Percentiles rank a stretch among this genome's conserved stretches.
These are phyloP conservation scores for Nicotiana tomentosiformis DNA, from an alignment of 257 asterid species.

Conservation along the genomic window DNA sequence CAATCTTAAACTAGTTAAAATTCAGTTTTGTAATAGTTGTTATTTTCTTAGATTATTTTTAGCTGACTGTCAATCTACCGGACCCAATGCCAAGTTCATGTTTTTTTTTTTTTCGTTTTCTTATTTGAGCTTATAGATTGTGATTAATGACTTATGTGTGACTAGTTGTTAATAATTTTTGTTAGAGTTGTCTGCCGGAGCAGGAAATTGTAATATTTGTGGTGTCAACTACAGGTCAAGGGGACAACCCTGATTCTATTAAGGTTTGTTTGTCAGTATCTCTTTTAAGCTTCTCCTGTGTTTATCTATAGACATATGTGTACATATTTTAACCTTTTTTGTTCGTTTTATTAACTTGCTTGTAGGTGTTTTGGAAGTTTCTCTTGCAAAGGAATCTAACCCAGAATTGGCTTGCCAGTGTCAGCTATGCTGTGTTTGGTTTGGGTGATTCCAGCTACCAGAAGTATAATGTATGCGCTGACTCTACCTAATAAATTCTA, in stretches of 20 bases:
- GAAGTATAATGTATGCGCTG: conserved; percentile 65
- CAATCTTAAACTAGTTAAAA: background rate
- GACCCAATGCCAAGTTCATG: background rate
- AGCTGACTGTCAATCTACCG: background rate
- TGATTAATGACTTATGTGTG: conserved; percentile 1
- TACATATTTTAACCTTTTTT: background rate
- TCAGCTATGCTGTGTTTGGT: conserved; percentile 87
- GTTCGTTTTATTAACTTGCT: conserved; percentile 5
- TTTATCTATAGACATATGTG: background rate
- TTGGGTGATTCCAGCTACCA: conserved; percentile 98
- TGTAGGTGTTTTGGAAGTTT: conserved; percentile 91
- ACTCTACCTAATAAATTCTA: background rate
- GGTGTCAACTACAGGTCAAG: conserved; percentile 98
- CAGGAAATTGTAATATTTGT: conserved; percentile 61
- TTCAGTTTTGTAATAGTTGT: background rate
- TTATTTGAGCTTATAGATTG: background rate
- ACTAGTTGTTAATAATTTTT: background rate
- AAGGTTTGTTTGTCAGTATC: conserved; percentile 43
- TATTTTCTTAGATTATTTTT: background rate
- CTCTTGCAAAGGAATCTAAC: conserved; percentile 72
- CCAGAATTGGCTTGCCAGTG: conserved; percentile 74
- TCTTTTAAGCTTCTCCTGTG: background rate
- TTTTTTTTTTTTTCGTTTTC: background rate
- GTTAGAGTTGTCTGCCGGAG: conserved; percentile 54
- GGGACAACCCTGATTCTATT: conserved; percentile 87